These are phyloP conservation scores for Colletotrichum zoysiae DNA, from an alignment of 2,329 filamentous ascomycete genomes.

Conservation along the genomic window DNA sequence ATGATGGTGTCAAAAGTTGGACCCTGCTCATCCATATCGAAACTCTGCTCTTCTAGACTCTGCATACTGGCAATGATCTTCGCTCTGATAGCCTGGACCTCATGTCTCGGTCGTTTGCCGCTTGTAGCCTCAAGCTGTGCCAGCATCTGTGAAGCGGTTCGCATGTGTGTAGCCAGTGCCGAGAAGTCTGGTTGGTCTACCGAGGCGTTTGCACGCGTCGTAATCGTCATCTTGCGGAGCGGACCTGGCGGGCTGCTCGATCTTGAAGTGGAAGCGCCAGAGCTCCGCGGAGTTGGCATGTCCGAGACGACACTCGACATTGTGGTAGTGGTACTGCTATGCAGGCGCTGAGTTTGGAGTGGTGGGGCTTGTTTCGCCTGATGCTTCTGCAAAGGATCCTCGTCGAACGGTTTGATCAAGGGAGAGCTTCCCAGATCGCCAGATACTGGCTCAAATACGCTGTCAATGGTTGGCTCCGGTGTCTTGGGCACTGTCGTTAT, in stretches of 20 bases:
- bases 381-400: conserved; percentile 49
- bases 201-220: conserved; percentile 65
- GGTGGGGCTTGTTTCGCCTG: conserved; percentile 47
- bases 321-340: conserved; percentile 70
- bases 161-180: conserved; percentile 87
- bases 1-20: conserved; percentile 88
- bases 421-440: conserved; percentile 83
- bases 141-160: conserved; percentile 88
- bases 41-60: conserved; percentile 86
- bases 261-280: conserved; percentile 75
- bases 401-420: conserved; percentile 70
- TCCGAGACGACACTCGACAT: conserved; percentile 69
- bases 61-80: conserved; percentile 95
- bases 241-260: conserved; percentile 75
- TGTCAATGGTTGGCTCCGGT: conserved; percentile 69
- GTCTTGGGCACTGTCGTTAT: conserved; percentile 57
- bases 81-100: conserved; percentile 85
- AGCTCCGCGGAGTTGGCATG: conserved; percentile 75
- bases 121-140: conserved; percentile 85
- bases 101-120: conserved; percentile 81
- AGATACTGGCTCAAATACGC: conserved; percentile 85
- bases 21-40: conserved; percentile 76
- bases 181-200: conserved; percentile 84
- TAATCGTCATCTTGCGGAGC: conserved; percentile 71
- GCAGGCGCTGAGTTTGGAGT: conserved; percentile 64